Evolutionary conservation across 306 rosid genomes (phyloP).

Genomic region (Benincasa hispida): DNA sequence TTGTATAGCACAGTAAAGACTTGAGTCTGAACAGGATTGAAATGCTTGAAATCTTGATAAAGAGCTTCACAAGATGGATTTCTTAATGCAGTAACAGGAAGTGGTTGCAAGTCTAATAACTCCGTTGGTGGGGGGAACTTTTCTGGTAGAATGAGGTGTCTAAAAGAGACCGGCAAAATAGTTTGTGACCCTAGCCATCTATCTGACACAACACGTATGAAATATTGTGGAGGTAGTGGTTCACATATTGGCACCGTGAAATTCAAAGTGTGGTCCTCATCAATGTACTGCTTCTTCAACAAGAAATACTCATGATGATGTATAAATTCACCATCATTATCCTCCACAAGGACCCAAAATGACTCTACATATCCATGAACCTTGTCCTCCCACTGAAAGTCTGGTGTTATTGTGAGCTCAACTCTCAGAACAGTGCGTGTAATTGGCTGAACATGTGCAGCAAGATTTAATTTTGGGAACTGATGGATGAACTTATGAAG

Average conservation of each 20-base stretch:
- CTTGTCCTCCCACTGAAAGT: conserved; percentile 92
- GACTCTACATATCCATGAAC: conserved; percentile 92
- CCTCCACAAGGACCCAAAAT: conserved; percentile 95
- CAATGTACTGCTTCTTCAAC: conserved; percentile 74
- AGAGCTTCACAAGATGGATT: conserved; percentile 73
- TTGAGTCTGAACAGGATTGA: conserved; percentile 93
- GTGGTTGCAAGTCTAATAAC: conserved; percentile 78
- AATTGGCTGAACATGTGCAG: conserved; percentile 95
- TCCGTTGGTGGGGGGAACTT: conserved; percentile 94
- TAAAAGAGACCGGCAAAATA: conserved; percentile 87
- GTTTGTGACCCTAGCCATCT: conserved; percentile 89
- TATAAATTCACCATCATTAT: conserved; percentile 74
- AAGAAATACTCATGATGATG: conserved; percentile 85
- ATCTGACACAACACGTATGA: conserved; percentile 85
- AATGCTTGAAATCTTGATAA: conserved; percentile 74
- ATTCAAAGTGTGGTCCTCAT: conserved; percentile 81
- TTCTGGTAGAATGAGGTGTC: conserved; percentile 78
- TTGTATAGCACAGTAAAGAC: conserved; percentile 79
- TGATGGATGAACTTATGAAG: conserved; percentile 83
- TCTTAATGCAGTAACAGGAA: conserved; percentile 79
- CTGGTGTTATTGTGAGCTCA: conserved; percentile 84
- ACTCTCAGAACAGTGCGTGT: conserved; percentile 83
- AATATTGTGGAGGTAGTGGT: conserved; percentile 87
- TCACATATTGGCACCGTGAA: conserved; percentile 83
- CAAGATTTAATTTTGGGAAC: conserved; percentile 83